A percentile compares a stretch with the other conserved stretches of the same genome.
Conservation (phyloP, 139 green algal genomes). For the Chlamydomonas sp. region DNA sequence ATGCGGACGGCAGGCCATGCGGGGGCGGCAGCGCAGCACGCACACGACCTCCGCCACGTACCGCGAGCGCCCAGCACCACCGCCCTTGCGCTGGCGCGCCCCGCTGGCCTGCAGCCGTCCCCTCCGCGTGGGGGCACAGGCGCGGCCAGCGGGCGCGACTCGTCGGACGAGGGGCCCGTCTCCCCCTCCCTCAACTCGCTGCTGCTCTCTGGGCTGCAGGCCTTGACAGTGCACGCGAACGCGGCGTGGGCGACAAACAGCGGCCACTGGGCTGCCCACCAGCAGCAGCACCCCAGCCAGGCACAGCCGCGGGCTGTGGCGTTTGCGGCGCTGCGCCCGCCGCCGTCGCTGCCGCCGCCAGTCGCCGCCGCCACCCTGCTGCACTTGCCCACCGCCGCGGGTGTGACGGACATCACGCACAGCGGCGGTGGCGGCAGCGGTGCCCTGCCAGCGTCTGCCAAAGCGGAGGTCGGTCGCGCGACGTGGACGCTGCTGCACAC, state of each 20-base stretch:
- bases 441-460: slow-evolving; percentile 14
- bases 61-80: no score
- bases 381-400: neutral
- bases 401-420: no score
- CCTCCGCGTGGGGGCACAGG: no score
- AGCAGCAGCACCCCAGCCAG: neutral
- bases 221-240: no score
- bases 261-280: neutral
- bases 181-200: no score
- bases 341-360: neutral
- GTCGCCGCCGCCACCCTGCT: neutral
- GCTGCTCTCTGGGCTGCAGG: no score
- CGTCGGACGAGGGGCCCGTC: neutral
- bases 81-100: no score
- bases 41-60: no score
- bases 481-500: slow-evolving; percentile 93
- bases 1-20: no score
- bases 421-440: neutral
- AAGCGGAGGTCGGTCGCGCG: slow-evolving; percentile 72
- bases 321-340: neutral
- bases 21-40: no score
- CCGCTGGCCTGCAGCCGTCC: no score
- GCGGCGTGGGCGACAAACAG: no score
- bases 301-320: neutral
- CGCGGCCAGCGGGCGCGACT: neutral